These are phyloP conservation scores for Plantago lanceolata DNA, from an alignment of 305 asterid species.

Conservation along the genomic window DNA sequence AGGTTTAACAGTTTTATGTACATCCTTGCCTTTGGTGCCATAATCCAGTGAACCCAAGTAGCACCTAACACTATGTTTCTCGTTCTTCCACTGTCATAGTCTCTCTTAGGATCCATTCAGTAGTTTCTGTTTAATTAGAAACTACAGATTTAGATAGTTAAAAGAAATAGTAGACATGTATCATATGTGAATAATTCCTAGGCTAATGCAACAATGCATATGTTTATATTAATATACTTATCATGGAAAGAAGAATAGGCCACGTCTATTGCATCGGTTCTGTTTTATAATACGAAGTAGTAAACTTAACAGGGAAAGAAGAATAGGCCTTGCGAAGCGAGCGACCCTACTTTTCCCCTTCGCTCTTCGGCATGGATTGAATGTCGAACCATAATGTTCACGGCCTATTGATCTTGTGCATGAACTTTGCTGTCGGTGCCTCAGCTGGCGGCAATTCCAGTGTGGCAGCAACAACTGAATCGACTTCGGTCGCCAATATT, in stretches of 20 bases:
- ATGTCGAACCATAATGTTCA: constrained; percentile 93
- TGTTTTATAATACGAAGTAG: too few relatives aligned
- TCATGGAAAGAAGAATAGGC: too few relatives aligned
- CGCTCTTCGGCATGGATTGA: constrained; percentile 59
- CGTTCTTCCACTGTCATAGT: too few relatives aligned
- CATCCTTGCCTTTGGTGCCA: constrained; percentile 81
- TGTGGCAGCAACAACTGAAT: constrained; percentile 24
- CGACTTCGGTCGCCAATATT: constrained; percentile 54
- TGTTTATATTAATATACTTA: too few relatives aligned
- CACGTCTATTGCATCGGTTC: too few relatives aligned
- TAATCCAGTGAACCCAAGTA: constrained; percentile 98
- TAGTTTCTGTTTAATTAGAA: too few relatives aligned
- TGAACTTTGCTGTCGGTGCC: constrained; percentile 37
- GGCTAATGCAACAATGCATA: too few relatives aligned
- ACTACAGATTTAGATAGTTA: too few relatives aligned
- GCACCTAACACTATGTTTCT: constrained; percentile 96
- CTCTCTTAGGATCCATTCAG: too few relatives aligned
- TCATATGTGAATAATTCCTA: too few relatives aligned
- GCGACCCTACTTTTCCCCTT: constrained; percentile 76
- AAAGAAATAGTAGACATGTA: too few relatives aligned
- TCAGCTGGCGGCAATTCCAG: constrained; percentile 27
- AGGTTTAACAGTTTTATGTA: constrained; percentile 77
- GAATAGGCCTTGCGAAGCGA: constrained; percentile 57
- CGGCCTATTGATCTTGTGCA: constrained; percentile 63
- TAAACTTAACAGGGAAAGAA: too few relatives aligned